Evolutionary conservation across 768 basidiomycete genomes (phyloP).

Genomic region (Kockovaella imperatae): DNA sequence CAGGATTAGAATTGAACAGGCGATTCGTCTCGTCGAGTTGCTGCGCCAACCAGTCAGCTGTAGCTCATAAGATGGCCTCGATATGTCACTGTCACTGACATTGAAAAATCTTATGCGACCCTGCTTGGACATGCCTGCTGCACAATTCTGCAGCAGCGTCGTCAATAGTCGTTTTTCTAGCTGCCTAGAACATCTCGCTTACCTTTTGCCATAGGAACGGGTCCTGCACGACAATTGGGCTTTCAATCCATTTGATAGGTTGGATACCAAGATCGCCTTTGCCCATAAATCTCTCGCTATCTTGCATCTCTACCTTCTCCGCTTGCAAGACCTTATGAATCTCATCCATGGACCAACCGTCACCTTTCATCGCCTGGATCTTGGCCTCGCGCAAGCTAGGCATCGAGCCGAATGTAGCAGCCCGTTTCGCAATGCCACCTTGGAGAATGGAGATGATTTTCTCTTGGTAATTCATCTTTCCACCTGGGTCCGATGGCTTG

Average conservation of each 20-base stretch:
- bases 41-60: background rate
- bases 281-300: slow-evolving; percentile 13
- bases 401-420: slow-evolving; percentile 3
- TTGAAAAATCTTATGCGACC: slow-evolving; percentile 9
- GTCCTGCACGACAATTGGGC: slow-evolving; percentile 39
- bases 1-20: background rate
- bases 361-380: background rate
- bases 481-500: background rate
- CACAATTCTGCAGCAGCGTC: slow-evolving; percentile 13
- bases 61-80: background rate
- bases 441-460: slow-evolving; percentile 24
- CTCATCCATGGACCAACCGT: background rate
- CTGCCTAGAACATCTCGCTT: slow-evolving; percentile 1
- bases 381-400: slow-evolving; percentile 7
- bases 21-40: slow-evolving; percentile 5
- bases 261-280: slow-evolving; percentile 26
- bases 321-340: background rate
- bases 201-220: slow-evolving; percentile 43
- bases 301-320: slow-evolving; percentile 3
- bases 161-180: background rate
- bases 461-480: slow-evolving; percentile 19
- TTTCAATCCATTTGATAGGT: slow-evolving; percentile 32
- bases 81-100: slow-evolving; percentile 5
- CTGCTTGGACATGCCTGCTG: slow-evolving; percentile 9
- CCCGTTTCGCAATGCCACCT: slow-evolving; percentile 20